Percentiles rank a stretch among this genome's conserved stretches.
Conservation (phyloP, 2,329 filamentous ascomycete species). For the Exophiala lecanii-corni region DNA sequence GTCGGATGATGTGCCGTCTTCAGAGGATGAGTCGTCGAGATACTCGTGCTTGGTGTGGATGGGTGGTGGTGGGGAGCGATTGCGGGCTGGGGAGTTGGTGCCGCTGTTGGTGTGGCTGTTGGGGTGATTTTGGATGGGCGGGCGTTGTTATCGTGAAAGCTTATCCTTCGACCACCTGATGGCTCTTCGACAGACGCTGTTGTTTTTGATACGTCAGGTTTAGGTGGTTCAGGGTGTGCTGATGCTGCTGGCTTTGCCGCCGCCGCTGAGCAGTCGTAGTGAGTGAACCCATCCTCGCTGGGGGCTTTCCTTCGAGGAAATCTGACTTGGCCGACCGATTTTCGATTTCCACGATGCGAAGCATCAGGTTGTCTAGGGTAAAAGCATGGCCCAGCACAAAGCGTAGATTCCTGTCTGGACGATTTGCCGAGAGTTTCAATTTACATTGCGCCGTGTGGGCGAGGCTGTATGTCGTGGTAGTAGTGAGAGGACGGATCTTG, state of each 20-base stretch:
- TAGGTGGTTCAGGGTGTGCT: conserved; percentile 1
- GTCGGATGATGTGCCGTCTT: conserved; percentile 15
- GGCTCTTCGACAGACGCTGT: no score
- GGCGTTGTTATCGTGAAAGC: conserved; percentile 22
- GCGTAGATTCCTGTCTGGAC: conserved; percentile 22
- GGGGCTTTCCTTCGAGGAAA: conserved; percentile 16
- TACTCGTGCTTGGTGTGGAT: neutral
- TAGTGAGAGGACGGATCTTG: conserved; percentile 8
- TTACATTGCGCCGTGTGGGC: conserved; percentile 25
- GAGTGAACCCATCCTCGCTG: conserved; percentile 8
- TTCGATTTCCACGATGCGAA: conserved; percentile 25
- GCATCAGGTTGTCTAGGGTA: conserved; percentile 23
- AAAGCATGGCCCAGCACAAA: conserved; percentile 26
- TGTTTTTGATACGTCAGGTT: no score
- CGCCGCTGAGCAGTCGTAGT: conserved; percentile 15
- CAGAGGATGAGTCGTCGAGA: conserved; percentile 1
- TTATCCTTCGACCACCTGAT: conserved; percentile 15
- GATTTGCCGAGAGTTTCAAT: conserved; percentile 21
- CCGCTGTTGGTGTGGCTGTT: conserved; percentile 9
- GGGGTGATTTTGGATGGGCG: conserved; percentile 13
- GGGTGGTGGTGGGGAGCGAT: conserved; percentile 15
- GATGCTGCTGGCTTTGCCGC: neutral
- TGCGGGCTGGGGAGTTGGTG: conserved; percentile 12
- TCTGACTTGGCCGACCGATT: conserved; percentile 17
- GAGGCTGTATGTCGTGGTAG: conserved; percentile 20